Percentiles rank a stretch among this genome's conserved stretches.
phyloP scores from a whole-genome alignment of 495 filamentous ascomycete genomes.

The Aspergillus cavernicola region DNA sequence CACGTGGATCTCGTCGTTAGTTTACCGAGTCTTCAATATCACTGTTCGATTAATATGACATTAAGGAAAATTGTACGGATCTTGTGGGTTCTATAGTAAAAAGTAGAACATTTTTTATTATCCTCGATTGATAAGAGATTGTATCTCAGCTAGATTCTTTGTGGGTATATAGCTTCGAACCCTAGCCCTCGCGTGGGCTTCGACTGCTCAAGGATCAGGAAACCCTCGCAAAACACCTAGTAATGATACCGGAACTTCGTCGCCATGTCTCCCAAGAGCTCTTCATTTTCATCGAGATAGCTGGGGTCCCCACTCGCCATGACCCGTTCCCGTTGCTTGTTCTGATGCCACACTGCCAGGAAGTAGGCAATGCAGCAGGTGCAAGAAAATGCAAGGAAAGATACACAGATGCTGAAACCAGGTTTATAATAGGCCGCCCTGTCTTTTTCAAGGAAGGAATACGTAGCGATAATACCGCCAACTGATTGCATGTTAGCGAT shows the following conservation, averaged over 20 bases:
- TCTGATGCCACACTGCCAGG: constrained; percentile 56
- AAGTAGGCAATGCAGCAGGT: constrained; percentile 60
- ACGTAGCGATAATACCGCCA: constrained; percentile 88
- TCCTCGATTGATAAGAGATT: not conserved
- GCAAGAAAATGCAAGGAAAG: constrained; percentile 65
- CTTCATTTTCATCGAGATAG: constrained; percentile 28
- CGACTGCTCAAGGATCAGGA: not conserved
- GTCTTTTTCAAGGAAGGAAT: constrained; percentile 70
- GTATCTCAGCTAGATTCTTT: not conserved
- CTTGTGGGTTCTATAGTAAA: not conserved
- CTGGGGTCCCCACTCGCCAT: constrained; percentile 19
- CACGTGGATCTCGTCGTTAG: not conserved
- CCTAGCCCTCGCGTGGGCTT: constrained; percentile 9
- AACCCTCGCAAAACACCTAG: constrained; percentile 13
- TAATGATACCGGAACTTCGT: constrained; percentile 40
- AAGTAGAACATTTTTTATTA: not conserved
- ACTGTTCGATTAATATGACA: constrained; percentile 5
- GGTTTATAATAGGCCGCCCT: constrained; percentile 57
- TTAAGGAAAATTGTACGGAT: not conserved
- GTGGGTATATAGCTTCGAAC: constrained; percentile 4
- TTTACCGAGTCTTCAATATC: constrained; percentile 23
- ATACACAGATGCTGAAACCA: constrained; percentile 77
- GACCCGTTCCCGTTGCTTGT: constrained; percentile 54
- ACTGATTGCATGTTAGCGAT: constrained; percentile 20
- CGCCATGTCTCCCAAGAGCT: constrained; percentile 37